phyloP scores from a whole-genome alignment of 2,329 filamentous ascomycete genomes.

The Periconia digitata region DNA sequence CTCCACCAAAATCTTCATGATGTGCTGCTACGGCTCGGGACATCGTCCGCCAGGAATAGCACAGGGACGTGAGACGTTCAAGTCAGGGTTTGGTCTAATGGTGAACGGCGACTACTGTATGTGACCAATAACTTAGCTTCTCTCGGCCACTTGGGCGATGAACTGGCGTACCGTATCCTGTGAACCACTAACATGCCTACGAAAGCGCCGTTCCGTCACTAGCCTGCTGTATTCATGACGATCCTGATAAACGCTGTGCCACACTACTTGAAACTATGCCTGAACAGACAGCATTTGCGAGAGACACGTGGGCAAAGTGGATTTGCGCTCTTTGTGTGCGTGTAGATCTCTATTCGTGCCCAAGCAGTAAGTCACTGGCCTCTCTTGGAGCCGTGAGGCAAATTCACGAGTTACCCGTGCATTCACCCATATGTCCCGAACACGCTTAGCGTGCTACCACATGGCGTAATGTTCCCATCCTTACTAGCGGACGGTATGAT shows the following conservation, averaged over 20 bases:
- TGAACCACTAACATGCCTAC: slow-evolving; percentile 1
- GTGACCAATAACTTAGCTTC: slow-evolving; percentile 3
- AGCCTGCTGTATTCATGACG: slow-evolving; percentile 6
- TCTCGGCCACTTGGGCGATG: slow-evolving; percentile 2
- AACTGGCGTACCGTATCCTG: slow-evolving; percentile 4
- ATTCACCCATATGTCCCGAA: too few species aligned
- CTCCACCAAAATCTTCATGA: not conserved
- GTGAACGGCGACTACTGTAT: slow-evolving; percentile 18
- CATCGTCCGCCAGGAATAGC: not conserved
- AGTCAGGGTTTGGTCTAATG: not conserved
- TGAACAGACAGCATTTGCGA: slow-evolving; percentile 12
- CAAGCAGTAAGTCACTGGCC: too few species aligned
- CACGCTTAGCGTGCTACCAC: too few species aligned
- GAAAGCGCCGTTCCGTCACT: slow-evolving; percentile 5
- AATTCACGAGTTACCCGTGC: too few species aligned
- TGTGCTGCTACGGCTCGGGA: not conserved
- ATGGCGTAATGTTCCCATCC: too few species aligned
- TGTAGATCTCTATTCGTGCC: too few species aligned
- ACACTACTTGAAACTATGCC: slow-evolving; percentile 2
- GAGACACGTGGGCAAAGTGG: slow-evolving; percentile 1
- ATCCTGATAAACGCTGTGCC: slow-evolving; percentile 7
- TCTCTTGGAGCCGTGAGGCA: too few species aligned
- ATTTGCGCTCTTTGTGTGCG: not conserved
- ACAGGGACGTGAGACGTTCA: slow-evolving; percentile 1
- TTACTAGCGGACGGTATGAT: too few species aligned